Evolutionary conservation across 768 basidiomycete species (phyloP).

Genomic region (Macrolepiota fuliginosa): DNA sequence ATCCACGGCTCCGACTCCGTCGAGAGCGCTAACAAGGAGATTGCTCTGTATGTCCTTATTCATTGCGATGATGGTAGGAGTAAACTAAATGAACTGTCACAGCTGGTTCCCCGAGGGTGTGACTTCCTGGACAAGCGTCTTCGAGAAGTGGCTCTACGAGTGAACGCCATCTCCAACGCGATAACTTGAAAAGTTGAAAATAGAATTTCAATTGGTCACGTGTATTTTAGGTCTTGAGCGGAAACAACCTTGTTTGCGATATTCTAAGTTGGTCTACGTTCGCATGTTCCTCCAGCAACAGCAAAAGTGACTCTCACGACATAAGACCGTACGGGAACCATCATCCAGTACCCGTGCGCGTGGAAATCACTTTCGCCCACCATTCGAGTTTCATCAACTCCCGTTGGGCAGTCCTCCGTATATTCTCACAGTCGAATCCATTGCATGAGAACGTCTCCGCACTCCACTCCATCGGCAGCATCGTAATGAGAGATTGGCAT

Average conservation of each 20-base stretch:
- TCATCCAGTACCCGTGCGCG: constrained; percentile 2
- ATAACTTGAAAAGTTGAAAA: not conserved
- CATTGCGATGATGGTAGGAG: not conserved
- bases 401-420: constrained; percentile 18
- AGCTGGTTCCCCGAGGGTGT: constrained; percentile 94
- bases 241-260: constrained; percentile 15
- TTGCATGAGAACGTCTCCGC: constrained; percentile 7
- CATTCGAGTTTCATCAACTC: constrained; percentile 21
- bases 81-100: constrained; percentile 11
- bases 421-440: constrained; percentile 2
- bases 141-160: constrained; percentile 80
- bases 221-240: constrained; percentile 13
- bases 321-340: constrained; percentile 10
- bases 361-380: constrained; percentile 12
- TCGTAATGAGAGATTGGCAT: not conserved
- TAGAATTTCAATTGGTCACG: constrained; percentile 14
- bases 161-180: constrained; percentile 29
- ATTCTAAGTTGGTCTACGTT: constrained; percentile 1
- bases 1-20: constrained; percentile 91
- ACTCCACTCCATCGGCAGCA: not conserved
- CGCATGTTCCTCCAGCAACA: not conserved
- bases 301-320: constrained; percentile 9
- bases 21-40: constrained; percentile 92
- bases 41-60: constrained; percentile 63
- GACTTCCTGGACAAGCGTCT: constrained; percentile 63